Evolutionary conservation across 257 asterid genomes (phyloP).

Genomic region (Ballota nigra): DNA sequence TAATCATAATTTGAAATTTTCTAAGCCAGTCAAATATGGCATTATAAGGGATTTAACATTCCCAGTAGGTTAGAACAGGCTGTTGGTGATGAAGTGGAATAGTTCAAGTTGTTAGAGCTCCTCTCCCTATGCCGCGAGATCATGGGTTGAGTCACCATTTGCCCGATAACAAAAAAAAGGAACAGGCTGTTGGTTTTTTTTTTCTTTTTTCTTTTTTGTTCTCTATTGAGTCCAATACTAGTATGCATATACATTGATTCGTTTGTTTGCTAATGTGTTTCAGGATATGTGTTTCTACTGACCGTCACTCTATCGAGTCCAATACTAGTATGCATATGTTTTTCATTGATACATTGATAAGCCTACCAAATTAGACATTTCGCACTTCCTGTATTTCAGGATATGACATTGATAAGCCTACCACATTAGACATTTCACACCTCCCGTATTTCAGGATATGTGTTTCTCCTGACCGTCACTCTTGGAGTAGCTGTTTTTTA

Average conservation of each 20-base stretch:
- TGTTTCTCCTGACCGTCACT: not conserved
- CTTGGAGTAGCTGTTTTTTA: conserved; percentile 11
- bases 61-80: not conserved
- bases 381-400: too few relatives aligned
- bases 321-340: not conserved
- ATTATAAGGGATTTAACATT: not conserved
- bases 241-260: not conserved
- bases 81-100: not conserved
- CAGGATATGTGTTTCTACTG: too few relatives aligned
- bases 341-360: not conserved
- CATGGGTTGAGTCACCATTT: too few relatives aligned
- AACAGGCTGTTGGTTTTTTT: not conserved
- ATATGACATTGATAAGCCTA: too few relatives aligned
- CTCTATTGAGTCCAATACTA: not conserved
- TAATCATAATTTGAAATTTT: not conserved
- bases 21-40: not conserved
- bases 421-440: not conserved
- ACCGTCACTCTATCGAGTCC: not conserved
- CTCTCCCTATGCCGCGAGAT: too few relatives aligned
- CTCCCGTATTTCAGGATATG: not conserved
- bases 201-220: too few relatives aligned
- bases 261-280: not conserved
- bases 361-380: conserved; percentile 4
- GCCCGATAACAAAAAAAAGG: too few relatives aligned
- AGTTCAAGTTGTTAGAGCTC: too few relatives aligned